phyloP scores from a whole-genome alignment of 352 stramenopile genomes.

The Paralagenidium karlingii region DNA sequence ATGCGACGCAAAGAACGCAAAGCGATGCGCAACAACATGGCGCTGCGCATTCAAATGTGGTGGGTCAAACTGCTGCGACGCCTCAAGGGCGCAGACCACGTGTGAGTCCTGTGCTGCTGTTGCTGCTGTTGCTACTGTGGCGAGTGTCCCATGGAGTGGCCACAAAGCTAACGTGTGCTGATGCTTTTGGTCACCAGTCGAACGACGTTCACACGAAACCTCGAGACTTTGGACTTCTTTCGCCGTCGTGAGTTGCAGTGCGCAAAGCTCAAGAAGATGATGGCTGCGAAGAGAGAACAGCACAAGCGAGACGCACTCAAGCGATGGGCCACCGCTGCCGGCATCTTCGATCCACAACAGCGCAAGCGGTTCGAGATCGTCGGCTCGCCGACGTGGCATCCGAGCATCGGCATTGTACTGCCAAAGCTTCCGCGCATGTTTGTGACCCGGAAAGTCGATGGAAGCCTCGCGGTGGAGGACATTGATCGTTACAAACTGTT shows the following conservation, averaged over 20 bases:
- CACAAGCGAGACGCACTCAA: conserved; percentile 13
- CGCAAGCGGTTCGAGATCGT: conserved; percentile 5
- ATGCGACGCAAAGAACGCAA: conserved; percentile 21
- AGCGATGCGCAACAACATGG: conserved; percentile 8
- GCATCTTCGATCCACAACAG: conserved; percentile 5
- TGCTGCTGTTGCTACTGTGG: no score
- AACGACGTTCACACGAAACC: no score
- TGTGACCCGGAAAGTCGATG: conserved; percentile 17
- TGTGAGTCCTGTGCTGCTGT: no score
- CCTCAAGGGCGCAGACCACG: conserved; percentile 6
- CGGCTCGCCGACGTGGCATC: conserved; percentile 31
- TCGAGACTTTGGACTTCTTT: conserved; percentile 31
- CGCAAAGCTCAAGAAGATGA: conserved; percentile 25
- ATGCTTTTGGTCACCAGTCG: no score
- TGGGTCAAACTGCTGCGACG: not conserved
- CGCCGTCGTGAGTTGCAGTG: conserved; percentile 23
- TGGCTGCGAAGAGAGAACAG: conserved; percentile 15
- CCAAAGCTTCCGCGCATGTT: conserved; percentile 31
- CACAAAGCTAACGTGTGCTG: no score
- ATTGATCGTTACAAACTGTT: conserved; percentile 50
- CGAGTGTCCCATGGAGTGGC: no score
- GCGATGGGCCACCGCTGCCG: conserved; percentile 11
- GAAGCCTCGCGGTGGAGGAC: conserved; percentile 38
- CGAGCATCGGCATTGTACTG: conserved; percentile 48
- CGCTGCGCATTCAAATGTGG: conserved; percentile 6